Percentiles rank a stretch among this genome's conserved stretches.
phyloP scores from a whole-genome alignment of 148 eudicot genomes.

The Camellia granthamiana region DNA sequence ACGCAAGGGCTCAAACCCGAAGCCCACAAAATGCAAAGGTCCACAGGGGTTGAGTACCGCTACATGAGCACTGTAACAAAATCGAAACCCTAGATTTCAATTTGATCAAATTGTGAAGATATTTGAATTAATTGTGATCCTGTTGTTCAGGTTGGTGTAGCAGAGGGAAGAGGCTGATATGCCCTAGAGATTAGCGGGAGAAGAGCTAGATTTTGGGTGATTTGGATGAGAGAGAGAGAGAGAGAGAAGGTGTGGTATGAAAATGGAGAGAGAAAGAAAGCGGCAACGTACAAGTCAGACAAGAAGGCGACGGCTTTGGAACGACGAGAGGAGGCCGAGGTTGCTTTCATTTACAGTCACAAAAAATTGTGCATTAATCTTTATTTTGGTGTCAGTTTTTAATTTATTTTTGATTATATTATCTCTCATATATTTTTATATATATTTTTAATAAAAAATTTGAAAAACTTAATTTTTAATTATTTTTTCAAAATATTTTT shows the following conservation, averaged over 20 bases:
- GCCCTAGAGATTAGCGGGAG: background rate
- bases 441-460: no score
- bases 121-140: background rate
- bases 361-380: no score
- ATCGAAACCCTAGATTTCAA: background rate
- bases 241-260: background rate
- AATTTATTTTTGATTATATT: no score
- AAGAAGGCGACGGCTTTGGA: no score
- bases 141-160: background rate
- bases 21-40: background rate
- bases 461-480: no score
- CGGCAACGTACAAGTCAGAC: no score
- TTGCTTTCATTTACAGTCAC: no score
- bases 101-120: background rate
- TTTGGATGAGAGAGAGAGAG: background rate
- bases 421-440: no score
- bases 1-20: background rate
- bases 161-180: background rate
- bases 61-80: background rate
- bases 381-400: no score
- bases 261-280: background rate
- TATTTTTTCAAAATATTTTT: no score
- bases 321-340: no score
- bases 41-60: background rate
- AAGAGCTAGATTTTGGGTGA: background rate